phyloP scores from a whole-genome alignment of 768 basidiomycete genomes.

The Obba rivulosa region DNA sequence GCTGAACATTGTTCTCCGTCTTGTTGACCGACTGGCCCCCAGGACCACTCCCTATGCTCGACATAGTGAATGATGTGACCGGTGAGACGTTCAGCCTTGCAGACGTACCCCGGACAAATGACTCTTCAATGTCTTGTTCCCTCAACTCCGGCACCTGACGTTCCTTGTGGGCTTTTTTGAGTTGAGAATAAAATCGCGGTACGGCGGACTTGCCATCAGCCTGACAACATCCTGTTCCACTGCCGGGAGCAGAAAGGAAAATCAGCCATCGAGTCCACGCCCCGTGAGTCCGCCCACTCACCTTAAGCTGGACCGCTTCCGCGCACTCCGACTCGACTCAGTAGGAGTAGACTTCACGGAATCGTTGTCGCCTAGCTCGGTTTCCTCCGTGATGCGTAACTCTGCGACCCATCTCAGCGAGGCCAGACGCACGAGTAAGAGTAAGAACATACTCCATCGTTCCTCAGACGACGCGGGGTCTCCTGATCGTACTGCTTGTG shows the following conservation, averaged over 20 bases:
- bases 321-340: constrained; percentile 42
- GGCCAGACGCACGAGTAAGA: neutral
- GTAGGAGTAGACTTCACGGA: constrained; percentile 61
- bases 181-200: constrained; percentile 55
- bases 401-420: constrained; percentile 34
- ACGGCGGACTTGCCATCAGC: constrained; percentile 20
- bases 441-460: constrained; percentile 49
- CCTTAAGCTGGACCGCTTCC: constrained; percentile 28
- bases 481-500: constrained; percentile 61
- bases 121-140: constrained; percentile 82
- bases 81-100: neutral
- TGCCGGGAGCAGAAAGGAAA: constrained; percentile 7
- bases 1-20: constrained; percentile 85
- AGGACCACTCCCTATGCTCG: constrained; percentile 70
- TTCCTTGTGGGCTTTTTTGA: constrained; percentile 63
- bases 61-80: constrained; percentile 4
- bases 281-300: constrained; percentile 1
- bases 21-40: constrained; percentile 98
- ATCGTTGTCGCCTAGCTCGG: constrained; percentile 84
- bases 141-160: constrained; percentile 61
- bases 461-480: constrained; percentile 34
- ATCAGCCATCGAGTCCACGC: neutral
- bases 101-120: constrained; percentile 71
- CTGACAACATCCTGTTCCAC: constrained; percentile 20
- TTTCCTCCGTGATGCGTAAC: constrained; percentile 69